Percentiles rank a stretch among this genome's conserved stretches.
Conservation (phyloP, 768 basidiomycete genomes). For the Obba rivulosa region DNA sequence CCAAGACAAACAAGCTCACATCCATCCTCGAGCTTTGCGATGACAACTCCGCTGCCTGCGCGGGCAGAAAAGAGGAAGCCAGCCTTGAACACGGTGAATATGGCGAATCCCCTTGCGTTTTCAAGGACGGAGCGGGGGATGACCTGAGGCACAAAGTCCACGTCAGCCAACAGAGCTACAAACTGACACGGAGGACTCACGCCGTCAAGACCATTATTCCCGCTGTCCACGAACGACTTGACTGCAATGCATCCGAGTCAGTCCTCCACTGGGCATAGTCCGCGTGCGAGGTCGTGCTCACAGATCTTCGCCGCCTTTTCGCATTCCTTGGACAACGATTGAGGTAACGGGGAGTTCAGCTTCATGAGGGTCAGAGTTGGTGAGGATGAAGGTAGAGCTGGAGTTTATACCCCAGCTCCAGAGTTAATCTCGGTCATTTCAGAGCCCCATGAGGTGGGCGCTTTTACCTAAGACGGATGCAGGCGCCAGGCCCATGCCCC, state of each 20-base stretch:
- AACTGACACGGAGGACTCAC: constrained; percentile 28
- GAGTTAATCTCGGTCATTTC: background rate
- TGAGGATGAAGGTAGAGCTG: too few species aligned
- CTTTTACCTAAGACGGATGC: too few species aligned
- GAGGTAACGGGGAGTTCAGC: constrained; percentile 44
- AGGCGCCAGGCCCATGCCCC: background rate
- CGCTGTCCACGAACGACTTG: constrained; percentile 75
- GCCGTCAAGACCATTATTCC: constrained; percentile 82
- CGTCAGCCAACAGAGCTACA: background rate
- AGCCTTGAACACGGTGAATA: constrained; percentile 81
- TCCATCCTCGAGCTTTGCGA: constrained; percentile 77
- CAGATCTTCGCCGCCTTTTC: constrained; percentile 85
- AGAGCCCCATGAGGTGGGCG: too few species aligned
- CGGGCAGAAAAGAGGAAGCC: constrained; percentile 67
- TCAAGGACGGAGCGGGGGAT: constrained; percentile 52
- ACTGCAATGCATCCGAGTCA: constrained; percentile 39
- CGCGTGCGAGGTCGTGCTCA: constrained; percentile 29
- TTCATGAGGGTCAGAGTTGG: constrained; percentile 36
- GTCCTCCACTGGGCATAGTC: constrained; percentile 1
- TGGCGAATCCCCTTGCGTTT: constrained; percentile 75
- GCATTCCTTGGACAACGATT: constrained; percentile 77
- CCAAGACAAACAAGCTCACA: constrained; percentile 41
- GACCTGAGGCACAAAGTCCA: constrained; percentile 30
- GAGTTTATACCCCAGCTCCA: background rate
- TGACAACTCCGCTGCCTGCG: constrained; percentile 84